Evolutionary conservation across 345 rosid genomes (phyloP).

Genomic region (Gossypium sturtianum): DNA sequence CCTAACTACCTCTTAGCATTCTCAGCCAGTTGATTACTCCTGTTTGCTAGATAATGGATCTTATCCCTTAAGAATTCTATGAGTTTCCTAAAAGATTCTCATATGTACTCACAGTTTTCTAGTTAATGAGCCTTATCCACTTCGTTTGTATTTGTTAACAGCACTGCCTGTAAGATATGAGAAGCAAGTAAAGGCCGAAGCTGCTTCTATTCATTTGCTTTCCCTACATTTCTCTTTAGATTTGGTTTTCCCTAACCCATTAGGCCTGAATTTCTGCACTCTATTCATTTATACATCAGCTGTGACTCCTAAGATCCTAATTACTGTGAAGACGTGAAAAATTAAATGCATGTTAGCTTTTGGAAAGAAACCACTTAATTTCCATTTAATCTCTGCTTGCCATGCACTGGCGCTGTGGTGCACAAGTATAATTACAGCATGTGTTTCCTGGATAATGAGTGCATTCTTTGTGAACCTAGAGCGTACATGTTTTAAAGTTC

Average conservation of each 20-base stretch:
- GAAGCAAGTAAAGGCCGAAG: background rate
- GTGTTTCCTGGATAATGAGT: background rate
- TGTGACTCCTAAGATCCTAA: background rate
- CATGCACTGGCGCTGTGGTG: background rate
- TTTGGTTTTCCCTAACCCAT: background rate
- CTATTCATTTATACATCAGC: conserved; percentile 4
- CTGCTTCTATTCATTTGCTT: background rate
- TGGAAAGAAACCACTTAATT: background rate
- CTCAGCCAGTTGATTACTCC: background rate
- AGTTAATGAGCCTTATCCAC: background rate
- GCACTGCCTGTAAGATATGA: background rate
- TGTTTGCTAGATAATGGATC: background rate
- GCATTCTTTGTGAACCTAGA: background rate
- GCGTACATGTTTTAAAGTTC: background rate
- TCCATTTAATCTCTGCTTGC: background rate
- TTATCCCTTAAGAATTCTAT: background rate
- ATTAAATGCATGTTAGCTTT: background rate
- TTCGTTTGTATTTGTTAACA: background rate
- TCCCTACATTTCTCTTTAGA: background rate
- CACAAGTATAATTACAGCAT: background rate
- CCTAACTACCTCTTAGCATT: background rate
- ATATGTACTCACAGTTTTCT: background rate
- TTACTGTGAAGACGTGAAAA: background rate
- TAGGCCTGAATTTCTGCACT: background rate
- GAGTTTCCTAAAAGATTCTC: background rate